Conservation (phyloP, 768 basidiomycete species). For the Sporobolomyces phaffii region DNA sequence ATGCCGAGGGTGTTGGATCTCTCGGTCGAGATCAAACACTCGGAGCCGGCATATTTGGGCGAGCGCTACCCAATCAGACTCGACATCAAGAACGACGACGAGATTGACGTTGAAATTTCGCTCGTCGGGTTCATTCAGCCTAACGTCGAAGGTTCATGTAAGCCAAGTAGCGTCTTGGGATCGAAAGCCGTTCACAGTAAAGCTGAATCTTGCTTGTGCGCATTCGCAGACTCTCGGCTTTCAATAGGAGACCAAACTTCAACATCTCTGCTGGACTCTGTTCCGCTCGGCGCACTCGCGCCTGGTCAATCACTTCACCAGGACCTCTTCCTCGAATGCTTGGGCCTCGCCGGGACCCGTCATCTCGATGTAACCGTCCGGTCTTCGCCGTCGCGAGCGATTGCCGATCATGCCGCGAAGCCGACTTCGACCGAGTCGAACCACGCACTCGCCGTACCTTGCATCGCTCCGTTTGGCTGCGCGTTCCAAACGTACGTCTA, state of each 20-base stretch:
- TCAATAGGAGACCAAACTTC: conserved; percentile 50
- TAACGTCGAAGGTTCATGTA: conserved; percentile 67
- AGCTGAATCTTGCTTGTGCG: neutral
- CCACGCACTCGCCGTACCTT: conserved; percentile 62
- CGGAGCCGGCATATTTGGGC: conserved; percentile 67
- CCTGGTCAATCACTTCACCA: conserved; percentile 59
- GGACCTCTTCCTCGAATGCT: conserved; percentile 59
- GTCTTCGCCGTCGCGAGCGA: conserved; percentile 50
- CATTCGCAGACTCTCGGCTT: conserved; percentile 52
- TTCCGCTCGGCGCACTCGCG: conserved; percentile 60
- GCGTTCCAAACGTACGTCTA: conserved; percentile 51
- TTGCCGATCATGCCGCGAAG: conserved; percentile 15
- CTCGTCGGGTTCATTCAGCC: conserved; percentile 77
- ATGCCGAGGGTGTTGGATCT: conserved; percentile 58
- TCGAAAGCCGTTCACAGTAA: neutral
- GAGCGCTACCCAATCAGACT: conserved; percentile 72
- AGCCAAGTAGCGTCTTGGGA: conserved; percentile 41
- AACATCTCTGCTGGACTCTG: conserved; percentile 68
- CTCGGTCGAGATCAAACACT: conserved; percentile 56
- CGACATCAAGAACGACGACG: conserved; percentile 65
- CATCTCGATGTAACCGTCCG: conserved; percentile 75
- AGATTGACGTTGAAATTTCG: conserved; percentile 60
- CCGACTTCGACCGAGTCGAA: conserved; percentile 57
- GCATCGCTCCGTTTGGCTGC: conserved; percentile 58
- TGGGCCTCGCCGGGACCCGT: conserved; percentile 63